Percentiles rank a stretch among this genome's conserved stretches.
phyloP scores from a whole-genome alignment of 805 yeast species.

The Sugiyamaella smithiae region DNA sequence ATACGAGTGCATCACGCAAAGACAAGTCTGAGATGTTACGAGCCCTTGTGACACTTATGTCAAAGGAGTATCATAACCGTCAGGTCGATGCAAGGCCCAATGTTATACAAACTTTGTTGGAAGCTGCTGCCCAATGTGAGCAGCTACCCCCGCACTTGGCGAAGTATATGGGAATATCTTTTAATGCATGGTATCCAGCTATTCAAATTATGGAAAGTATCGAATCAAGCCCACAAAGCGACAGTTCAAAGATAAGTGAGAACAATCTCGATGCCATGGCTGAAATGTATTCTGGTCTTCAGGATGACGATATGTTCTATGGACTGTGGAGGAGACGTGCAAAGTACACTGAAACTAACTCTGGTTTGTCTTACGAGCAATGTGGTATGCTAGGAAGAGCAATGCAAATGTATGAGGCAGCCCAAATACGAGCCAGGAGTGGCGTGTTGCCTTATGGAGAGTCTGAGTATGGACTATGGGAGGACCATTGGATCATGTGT shows the following conservation, averaged over 20 bases:
- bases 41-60: constrained; percentile 68
- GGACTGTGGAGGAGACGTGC: constrained; percentile 98
- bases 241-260: constrained; percentile 72
- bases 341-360: constrained; percentile 86
- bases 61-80: constrained; percentile 90
- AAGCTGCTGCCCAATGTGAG: constrained; percentile 74
- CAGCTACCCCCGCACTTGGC: constrained; percentile 93
- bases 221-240: constrained; percentile 54
- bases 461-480: constrained; percentile 94
- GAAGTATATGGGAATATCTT: constrained; percentile 81
- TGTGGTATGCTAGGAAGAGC: constrained; percentile 95
- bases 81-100: constrained; percentile 86
- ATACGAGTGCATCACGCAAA: constrained; percentile 67
- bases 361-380: constrained; percentile 92
- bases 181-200: constrained; percentile 88
- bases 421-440: constrained; percentile 93
- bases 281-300: constrained; percentile 81
- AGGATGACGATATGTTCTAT: constrained; percentile 95
- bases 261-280: constrained; percentile 86
- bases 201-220: constrained; percentile 79
- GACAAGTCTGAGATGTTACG: constrained; percentile 85
- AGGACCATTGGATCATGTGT: constrained; percentile 96
- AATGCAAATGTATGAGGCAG: constrained; percentile 88
- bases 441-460: constrained; percentile 95
- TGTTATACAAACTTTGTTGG: constrained; percentile 78